Conservation (phyloP, 83 land plant species). For the Picea mariana region DNA sequence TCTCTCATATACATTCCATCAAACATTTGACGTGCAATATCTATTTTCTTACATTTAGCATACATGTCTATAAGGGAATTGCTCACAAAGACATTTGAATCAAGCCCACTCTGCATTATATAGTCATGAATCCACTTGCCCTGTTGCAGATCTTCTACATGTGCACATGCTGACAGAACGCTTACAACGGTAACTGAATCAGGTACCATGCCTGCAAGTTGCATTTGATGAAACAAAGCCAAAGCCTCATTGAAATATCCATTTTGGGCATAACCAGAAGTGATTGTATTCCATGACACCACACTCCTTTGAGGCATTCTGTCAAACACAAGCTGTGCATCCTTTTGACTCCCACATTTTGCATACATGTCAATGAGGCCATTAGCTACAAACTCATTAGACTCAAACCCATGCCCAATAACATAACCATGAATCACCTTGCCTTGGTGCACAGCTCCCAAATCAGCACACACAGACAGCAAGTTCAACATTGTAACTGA, state of each 20-base stretch:
- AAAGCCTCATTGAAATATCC: conserved; percentile 28
- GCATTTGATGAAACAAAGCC: conserved; percentile 25
- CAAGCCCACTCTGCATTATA: too few species aligned
- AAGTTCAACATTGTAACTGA: too few species aligned
- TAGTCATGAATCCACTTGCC: not conserved
- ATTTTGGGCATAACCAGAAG: conserved; percentile 18
- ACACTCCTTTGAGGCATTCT: too few species aligned
- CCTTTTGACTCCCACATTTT: conserved; percentile 39
- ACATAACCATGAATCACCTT: too few species aligned
- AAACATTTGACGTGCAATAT: too few species aligned
- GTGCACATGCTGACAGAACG: not conserved
- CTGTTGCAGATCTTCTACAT: not conserved
- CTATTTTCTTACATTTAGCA: not conserved
- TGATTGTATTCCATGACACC: too few species aligned
- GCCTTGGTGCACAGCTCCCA: too few species aligned
- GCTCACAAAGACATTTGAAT: not conserved
- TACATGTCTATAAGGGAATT: conserved; percentile 7
- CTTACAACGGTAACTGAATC: conserved; percentile 41
- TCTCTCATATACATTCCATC: too few species aligned
- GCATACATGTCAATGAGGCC: conserved; percentile 43
- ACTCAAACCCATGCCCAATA: too few species aligned
- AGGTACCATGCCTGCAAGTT: too few species aligned
- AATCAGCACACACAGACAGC: too few species aligned
- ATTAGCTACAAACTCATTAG: conserved; percentile 19
- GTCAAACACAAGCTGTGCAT: conserved; percentile 28